These are phyloP conservation scores for Septoria linicola DNA, from an alignment of 2,329 filamentous ascomycete species.

Conservation along the genomic window DNA sequence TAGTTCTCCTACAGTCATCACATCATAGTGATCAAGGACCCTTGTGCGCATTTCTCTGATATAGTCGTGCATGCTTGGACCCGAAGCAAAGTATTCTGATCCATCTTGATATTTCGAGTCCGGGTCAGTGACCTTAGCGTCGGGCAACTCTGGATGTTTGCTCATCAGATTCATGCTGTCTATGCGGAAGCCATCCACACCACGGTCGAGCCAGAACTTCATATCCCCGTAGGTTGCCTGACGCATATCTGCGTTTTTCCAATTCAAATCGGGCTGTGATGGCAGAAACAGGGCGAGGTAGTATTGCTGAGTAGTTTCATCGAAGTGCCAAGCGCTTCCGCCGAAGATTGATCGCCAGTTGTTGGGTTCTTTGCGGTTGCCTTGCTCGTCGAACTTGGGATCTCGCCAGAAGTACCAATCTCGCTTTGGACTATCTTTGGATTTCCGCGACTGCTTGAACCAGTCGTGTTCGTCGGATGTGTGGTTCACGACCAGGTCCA, in stretches of 20 bases:
- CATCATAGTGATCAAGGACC: constrained; percentile 49
- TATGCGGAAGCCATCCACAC: constrained; percentile 47
- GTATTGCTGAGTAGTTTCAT: constrained; percentile 47
- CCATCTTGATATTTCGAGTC: constrained; percentile 26
- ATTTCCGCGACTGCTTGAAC: constrained; percentile 56
- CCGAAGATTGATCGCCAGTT: constrained; percentile 47
- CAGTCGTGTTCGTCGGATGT: constrained; percentile 51
- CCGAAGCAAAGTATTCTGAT: constrained; percentile 25
- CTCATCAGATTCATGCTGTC: constrained; percentile 51
- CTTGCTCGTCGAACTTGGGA: constrained; percentile 53
- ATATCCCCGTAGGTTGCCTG: constrained; percentile 48
- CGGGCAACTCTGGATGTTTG: constrained; percentile 43
- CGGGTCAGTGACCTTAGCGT: constrained; percentile 43
- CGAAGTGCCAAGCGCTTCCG: constrained; percentile 46
- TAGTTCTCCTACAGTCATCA: constrained; percentile 53
- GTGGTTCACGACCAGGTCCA: constrained; percentile 42
- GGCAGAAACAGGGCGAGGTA: constrained; percentile 48
- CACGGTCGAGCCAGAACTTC: constrained; percentile 47
- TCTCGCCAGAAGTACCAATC: constrained; percentile 67
- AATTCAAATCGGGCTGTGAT: constrained; percentile 50
- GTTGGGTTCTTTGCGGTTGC: constrained; percentile 58
- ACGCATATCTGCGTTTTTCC: constrained; percentile 46
- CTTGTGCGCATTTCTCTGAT: constrained; percentile 44
- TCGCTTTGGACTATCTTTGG: constrained; percentile 52
- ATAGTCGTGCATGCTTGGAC: constrained; percentile 49